Conservation (phyloP, 345 rosid genomes). For the Barbarea vulgaris region DNA sequence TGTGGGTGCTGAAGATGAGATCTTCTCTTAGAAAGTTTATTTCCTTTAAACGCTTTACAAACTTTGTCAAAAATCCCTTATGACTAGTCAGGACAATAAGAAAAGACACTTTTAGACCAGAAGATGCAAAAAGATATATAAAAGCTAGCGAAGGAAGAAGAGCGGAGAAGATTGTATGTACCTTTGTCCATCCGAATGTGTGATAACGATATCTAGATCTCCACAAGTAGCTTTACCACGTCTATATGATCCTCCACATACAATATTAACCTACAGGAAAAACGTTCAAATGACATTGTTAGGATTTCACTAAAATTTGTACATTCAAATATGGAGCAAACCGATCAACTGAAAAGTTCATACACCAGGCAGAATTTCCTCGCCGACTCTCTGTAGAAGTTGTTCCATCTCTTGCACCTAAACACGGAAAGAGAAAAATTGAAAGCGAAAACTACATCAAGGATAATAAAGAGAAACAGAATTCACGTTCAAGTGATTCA, state of each 20-base stretch:
- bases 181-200: conserved; percentile 95
- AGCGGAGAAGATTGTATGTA: conserved; percentile 22
- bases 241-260: conserved; percentile 96
- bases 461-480: conserved; percentile 3
- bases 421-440: conserved; percentile 15
- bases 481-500: conserved; percentile 26
- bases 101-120: conserved; percentile 31
- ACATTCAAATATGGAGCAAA: neutral
- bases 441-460: neutral
- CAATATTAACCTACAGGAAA: conserved; percentile 60
- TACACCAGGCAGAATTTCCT: conserved; percentile 81
- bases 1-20: conserved; percentile 77
- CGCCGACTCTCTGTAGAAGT: conserved; percentile 70
- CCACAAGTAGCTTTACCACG: conserved; percentile 97
- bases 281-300: neutral
- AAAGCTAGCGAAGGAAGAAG: neutral
- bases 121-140: neutral
- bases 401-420: conserved; percentile 89
- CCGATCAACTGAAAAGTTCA: conserved; percentile 33
- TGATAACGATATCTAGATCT: conserved; percentile 80
- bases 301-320: neutral
- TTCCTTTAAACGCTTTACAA: conserved; percentile 72
- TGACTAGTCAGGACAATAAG: conserved; percentile 54
- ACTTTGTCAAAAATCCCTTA: conserved; percentile 77
- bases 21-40: conserved; percentile 80